Evolutionary conservation across 768 basidiomycete genomes (phyloP), one percentile per base, ranked within the genome.

Genomic region (Kwoniella botswanensis): DNA sequence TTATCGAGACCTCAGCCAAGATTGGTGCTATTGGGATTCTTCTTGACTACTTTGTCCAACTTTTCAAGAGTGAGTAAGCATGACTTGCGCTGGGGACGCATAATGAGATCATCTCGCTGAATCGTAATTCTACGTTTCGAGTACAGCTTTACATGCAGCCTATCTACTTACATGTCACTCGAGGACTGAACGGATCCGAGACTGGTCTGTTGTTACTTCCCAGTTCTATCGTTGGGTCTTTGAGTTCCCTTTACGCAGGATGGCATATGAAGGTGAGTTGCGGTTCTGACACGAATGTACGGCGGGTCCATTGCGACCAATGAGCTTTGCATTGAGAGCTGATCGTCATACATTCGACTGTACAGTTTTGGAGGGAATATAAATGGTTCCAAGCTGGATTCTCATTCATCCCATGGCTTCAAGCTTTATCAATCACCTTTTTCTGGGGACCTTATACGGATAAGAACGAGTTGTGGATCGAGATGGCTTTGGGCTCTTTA

Each of bases 111-210:
- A 26, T 26, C 26, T 26, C 26, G 26, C 26, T 26, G 26, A 26
- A 26, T 26, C 26, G 3, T 26, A 3, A 26, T 26, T 26, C 3
- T 26, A 26, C 26, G 26, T 26, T 26, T 3, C 4, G 29, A 35
- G 17, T 35, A 12, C 35, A 76, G 76, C 62, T 79, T 1, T 82
- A 74, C 70, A 76, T 79, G 74, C 74, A 80, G 24, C 80, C 80
- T 7, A 71, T 79, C 17, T 82, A 82, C 62, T 71, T 82, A 1
- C 79, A 82, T 53, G 71, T 80, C 12, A 70, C 76, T 6, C 42
- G 80, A 41, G 79, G 74, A 13, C 71, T 73, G n/a, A 78, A 79
- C 52, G 76, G 76, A 0, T 67, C 68, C 18, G 24, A 76, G 9
- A 76, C 79, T 5, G 80, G 80, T 10, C 35, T 74, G 5, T n/a